phyloP scores from a whole-genome alignment of 139 green algal genomes.

The Coelastrella sp. region DNA sequence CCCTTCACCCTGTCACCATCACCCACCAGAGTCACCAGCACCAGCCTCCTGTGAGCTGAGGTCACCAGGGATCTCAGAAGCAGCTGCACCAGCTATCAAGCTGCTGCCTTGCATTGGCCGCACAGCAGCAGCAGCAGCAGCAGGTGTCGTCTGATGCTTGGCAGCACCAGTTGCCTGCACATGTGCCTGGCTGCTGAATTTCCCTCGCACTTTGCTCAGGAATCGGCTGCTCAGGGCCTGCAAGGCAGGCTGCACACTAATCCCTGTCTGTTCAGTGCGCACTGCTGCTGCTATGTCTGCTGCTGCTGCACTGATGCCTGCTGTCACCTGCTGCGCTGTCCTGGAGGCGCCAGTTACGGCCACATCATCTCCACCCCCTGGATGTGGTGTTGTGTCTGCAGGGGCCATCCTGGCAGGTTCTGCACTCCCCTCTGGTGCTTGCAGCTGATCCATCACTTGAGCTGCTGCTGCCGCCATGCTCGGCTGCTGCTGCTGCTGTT shows the following conservation, averaged over 20 bases:
- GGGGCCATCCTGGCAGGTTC: too few species aligned
- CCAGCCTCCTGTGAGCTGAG: too few species aligned
- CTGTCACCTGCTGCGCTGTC: not conserved
- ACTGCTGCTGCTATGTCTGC: not conserved
- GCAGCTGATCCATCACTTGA: not conserved
- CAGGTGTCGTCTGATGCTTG: not conserved
- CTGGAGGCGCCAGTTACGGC: not conserved
- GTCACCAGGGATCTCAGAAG: not conserved
- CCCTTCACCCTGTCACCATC: not conserved
- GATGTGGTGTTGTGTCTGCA: not conserved
- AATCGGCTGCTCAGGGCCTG: not conserved
- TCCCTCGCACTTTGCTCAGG: not conserved
- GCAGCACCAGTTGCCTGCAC: not conserved
- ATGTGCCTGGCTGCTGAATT: not conserved
- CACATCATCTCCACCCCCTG: not conserved
- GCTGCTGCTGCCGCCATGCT: not conserved
- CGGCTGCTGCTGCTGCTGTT: not conserved
- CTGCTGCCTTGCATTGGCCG: not conserved
- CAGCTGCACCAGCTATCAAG: slow-evolving; percentile 19
- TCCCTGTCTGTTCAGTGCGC: not conserved
- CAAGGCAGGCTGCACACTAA: not conserved
- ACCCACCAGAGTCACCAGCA: not conserved
- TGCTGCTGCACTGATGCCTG: not conserved
- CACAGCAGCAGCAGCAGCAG: not conserved
- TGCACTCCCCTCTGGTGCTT: too few species aligned